Base-by-base conservation (phyloP, 257 asterid species). In the Solanum ahanhuiri region DNA sequence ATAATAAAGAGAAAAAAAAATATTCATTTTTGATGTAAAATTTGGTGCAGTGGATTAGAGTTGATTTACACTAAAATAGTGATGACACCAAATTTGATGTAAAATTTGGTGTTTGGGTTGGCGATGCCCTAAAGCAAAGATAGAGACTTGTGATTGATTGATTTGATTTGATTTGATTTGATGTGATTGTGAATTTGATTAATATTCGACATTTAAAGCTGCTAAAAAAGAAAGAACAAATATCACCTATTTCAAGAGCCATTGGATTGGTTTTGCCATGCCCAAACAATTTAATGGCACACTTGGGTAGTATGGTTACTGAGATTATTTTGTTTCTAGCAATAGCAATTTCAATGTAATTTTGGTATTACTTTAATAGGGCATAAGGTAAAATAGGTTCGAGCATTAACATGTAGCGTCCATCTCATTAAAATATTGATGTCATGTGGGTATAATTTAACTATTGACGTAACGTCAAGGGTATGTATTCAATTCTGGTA, bases 141-240 rank as follows among this genome's bases (percentile, higher is more conserved):
- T 88, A 87, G 93, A 87, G 87, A 87, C 85, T 39, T 87, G 43
- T 87, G 94, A 92, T 91, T 90, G 95, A 93, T 89, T 85, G 90
- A 88, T 89, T 86, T 89, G 93, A 73, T 72, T 72, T 45, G 93
- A 73, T 72, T 72, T 45, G 93, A 73, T 73, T 72, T 48, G 57
- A 45, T 45, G 5, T 34, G 86, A 91, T 87, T 87, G 85, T 89
- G 93, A 39, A 37, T 75, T 75, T 22, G 82, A 37, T 75, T 6
- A 7, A 3, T 76, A 14, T 77, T 77, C 1, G 83, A 87, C 94
- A 88, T 93, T 88, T 87, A 92, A 93, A 92, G 94, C 94, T 90
- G 91, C 64, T 76, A 12, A 28, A 1, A 14, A 22, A 10, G 4
- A 6, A 25, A 12, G 3, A n/a, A 31, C 2, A 67, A 15, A 31